Evolutionary conservation across 116 monocot species (phyloP).

Genomic region (Posidonia oceanica): DNA sequence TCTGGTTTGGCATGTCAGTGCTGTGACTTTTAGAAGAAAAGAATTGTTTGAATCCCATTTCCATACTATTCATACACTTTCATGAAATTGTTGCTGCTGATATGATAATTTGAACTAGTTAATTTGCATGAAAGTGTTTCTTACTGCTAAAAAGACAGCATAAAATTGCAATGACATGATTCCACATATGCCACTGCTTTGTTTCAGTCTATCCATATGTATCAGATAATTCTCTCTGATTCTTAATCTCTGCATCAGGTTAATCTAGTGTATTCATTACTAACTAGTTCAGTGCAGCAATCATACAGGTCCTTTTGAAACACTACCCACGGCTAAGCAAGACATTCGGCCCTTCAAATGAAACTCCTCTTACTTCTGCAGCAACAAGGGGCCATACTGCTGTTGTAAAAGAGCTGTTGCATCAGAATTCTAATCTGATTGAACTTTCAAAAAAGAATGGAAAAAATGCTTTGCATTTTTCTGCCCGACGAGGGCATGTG

Average conservation of each 20-base stretch:
- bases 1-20: neutral
- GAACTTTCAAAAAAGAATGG: conserved; percentile 65
- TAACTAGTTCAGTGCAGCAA: conserved; percentile 3
- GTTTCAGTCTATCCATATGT: no score
- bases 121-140: neutral
- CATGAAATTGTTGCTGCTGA: neutral
- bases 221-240: neutral
- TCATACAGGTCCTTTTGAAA: conserved; percentile 73
- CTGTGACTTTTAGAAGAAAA: neutral
- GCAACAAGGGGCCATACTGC: conserved; percentile 58
- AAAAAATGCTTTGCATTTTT: conserved; percentile 76
- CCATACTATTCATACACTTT: neutral
- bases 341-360: conserved; percentile 71
- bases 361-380: conserved; percentile 78
- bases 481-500: conserved; percentile 60
- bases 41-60: neutral
- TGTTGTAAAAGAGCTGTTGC: conserved; percentile 49
- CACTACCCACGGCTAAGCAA: conserved; percentile 49
- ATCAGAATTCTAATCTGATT: conserved; percentile 30
- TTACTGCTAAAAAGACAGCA: neutral
- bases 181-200: neutral
- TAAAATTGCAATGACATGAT: neutral
- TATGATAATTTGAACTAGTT: neutral
- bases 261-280: no score
- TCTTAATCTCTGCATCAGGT: no score